Evolutionary conservation across 208 protist genomes (phyloP), one percentile per base, ranked within the genome.

Genomic region (Leishmania braziliensis): DNA sequence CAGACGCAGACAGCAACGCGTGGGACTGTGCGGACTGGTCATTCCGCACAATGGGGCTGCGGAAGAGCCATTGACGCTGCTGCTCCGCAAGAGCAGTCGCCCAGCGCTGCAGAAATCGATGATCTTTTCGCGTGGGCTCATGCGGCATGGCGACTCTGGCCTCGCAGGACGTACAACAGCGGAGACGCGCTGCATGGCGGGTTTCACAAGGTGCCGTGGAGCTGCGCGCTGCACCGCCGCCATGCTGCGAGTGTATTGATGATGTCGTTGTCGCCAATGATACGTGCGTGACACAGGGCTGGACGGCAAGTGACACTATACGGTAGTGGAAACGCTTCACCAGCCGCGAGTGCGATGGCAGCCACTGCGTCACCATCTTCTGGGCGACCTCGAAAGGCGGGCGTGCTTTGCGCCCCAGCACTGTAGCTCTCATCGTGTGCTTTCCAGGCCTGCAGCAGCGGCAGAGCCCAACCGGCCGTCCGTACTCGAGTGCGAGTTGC

Each of bases 41-140:
- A 73, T 29, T 53, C 46, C 20, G 5, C 33, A 23, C 29, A 33
- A 20, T 62, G 51, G 51, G 4, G 46, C 72, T 48, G 72, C 72
- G 39, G 36, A 50, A 68, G 43, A 48, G 51, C 29, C 20, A 53
- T 39, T 33, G 56, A 29, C 74, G 71, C 71, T 75, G 62, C 16
- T 65, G 50, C 2, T n/a, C 20, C 3, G 60, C 74, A 6, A 90
- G 83, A n/a, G 68, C 65, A 6, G 75, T 69, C 48, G 79, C 88
- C 90, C 90, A 97, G 14, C 93, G 80, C 70, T 95, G 91, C 69
- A 97, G 77, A 10, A 85, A 83, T 43, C 93, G 90, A 71, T 95
- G 93, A 16, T 84, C 81, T 75, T 95, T 95, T 18, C 90, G 79
- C 23, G 79, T 70, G 9, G 78, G 62, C 56, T 75, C 73, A 50